Base-by-base conservation (phyloP, 164 flowering plant genomes). In the Paratinospora sagittata region DNA sequence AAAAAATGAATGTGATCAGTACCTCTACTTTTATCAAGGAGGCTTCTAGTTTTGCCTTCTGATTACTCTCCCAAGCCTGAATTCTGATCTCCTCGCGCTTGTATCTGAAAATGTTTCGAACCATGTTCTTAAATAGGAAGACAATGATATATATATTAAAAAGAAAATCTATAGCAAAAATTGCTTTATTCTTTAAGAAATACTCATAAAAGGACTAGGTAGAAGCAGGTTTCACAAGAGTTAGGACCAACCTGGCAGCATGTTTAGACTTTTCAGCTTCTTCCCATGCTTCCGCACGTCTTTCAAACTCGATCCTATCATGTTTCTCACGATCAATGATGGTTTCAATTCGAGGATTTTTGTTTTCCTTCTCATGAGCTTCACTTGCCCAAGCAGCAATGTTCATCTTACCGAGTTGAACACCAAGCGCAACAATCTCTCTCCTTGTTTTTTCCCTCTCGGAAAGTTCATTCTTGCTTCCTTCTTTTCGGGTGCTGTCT, bases 351-450 rank as follows among this genome's bases (percentile, higher is more conserved):
- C 89, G 82, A 33, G 90, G 84, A 47, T 85, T 85, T 70, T 84
- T 84, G 63, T 79, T 85, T 60, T 86, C 90, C 70, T 86, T 89
- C 67, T 87, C 92, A 63, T 85, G 34, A 30, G 2, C 89, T 76
- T 86, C 85, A 76, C 94, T 85, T 72, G 98, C 98, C 98, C 98
- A 92, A 5, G 94, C 90, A 70, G 98, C 87, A 83, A 93, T 90
- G 76, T 87, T 93, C 78, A 77, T 78, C 73, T 93, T 93, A 63
- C 98, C 98, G 17, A 93, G 84, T 78, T 89, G 89, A 55, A 82
- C 80, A 3, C 98, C 95, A 71, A 92, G 92, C 68, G 73, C 87
- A 82, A 88, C 78, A 66, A 92, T 92, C 73, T 92, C 98, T 76
- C 85, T 85, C 80, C 94, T 84, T 1, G 98, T 92, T 80, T 86